phyloP scores from a whole-genome alignment of 306 rosid genomes.

The Canavalia gladiata region DNA sequence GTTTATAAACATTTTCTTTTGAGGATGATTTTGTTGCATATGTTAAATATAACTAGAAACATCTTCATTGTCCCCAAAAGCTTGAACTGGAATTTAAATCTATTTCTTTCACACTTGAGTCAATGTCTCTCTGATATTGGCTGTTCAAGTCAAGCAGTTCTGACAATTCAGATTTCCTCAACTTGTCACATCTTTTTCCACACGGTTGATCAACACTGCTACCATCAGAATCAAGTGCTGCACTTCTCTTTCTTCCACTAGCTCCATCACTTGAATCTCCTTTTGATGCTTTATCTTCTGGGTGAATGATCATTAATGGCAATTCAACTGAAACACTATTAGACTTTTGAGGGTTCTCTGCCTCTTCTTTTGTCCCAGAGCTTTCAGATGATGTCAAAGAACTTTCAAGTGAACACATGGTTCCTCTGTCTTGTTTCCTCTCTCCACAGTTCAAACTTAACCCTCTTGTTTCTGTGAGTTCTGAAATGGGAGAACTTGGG shows the following conservation, averaged over 20 bases:
- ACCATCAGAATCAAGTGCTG: conserved; percentile 53
- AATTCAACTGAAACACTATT: conserved; percentile 57
- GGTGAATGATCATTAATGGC: conserved; percentile 52
- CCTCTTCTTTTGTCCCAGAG: conserved; percentile 61
- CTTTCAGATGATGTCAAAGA: conserved; percentile 83
- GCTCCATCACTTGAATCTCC: conserved; percentile 44
- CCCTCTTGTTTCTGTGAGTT: conserved; percentile 66
- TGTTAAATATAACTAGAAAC: conserved; percentile 35
- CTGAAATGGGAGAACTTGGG: conserved; percentile 71
- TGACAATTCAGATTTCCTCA: conserved; percentile 47
- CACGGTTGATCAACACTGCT: conserved; percentile 56
- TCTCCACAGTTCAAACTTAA: conserved; percentile 48
- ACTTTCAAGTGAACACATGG: conserved; percentile 77
- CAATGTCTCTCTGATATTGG: conserved; percentile 63
- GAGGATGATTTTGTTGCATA: conserved; percentile 37
- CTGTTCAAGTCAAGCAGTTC: conserved; percentile 70
- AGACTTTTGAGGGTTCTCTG: conserved; percentile 44
- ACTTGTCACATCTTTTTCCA: conserved; percentile 54
- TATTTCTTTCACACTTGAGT: conserved; percentile 58
- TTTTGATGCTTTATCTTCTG: conserved; percentile 44
- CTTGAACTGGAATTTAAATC: conserved; percentile 62
- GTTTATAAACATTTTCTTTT: conserved; percentile 54
- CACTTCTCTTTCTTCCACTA: conserved; percentile 65
- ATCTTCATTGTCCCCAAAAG: conserved; percentile 42
- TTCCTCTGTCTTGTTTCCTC: conserved; percentile 61